Percentiles rank a stretch among this genome's conserved stretches.
Evolutionary conservation across 73 alveolate species (phyloP).

Genomic region (Diophrys appendiculata): DNA sequence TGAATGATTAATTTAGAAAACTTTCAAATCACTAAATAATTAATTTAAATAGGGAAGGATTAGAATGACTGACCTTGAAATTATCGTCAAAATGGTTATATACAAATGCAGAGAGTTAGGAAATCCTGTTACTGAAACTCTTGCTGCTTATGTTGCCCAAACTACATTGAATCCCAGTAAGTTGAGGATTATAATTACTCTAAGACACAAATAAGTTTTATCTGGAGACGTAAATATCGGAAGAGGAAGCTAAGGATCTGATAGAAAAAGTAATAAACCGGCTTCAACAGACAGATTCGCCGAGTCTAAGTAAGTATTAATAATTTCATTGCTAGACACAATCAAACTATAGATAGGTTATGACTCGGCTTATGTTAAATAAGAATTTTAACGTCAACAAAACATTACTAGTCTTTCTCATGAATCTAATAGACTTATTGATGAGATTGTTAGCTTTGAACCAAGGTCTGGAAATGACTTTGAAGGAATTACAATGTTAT

Average conservation of each 20-base stretch:
- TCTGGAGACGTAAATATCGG: constrained; percentile 77
- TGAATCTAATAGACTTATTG: constrained; percentile 84
- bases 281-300: constrained; percentile 52
- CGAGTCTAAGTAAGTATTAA: constrained; percentile 27
- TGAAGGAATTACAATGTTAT: constrained; percentile 86
- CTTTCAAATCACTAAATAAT: too few species aligned
- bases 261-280: constrained; percentile 68
- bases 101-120: constrained; percentile 89
- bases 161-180: constrained; percentile 68
- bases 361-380: constrained; percentile 85
- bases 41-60: neutral
- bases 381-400: constrained; percentile 77
- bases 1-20: too few species aligned
- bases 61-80: constrained; percentile 82
- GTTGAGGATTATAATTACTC: neutral
- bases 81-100: constrained; percentile 82
- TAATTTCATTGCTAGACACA: constrained; percentile 49
- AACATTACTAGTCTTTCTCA: constrained; percentile 70
- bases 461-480: constrained; percentile 87
- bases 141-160: constrained; percentile 92
- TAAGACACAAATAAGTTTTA: constrained; percentile 72
- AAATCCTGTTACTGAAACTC: constrained; percentile 90
- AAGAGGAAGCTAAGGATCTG: constrained; percentile 78
- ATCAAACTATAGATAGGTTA: constrained; percentile 80
- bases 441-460: constrained; percentile 88